Conservation (phyloP, 1,284 basidiomycete genomes). For the Ganoderma lucidum region DNA sequence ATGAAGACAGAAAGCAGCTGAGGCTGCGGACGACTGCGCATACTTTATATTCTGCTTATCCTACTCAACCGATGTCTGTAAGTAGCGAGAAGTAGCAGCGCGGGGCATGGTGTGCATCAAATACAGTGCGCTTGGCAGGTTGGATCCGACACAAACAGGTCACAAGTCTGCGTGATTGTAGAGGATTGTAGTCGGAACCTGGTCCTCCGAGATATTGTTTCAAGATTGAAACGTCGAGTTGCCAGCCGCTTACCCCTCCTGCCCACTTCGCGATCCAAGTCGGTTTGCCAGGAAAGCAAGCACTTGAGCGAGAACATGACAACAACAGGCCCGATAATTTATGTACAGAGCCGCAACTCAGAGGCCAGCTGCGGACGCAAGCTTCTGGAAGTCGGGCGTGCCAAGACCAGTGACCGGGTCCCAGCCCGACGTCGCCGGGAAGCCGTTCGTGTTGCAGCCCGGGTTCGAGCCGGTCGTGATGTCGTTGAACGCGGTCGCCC, state of each 20-base stretch:
- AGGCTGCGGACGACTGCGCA: not conserved
- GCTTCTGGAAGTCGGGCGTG: conserved; percentile 40
- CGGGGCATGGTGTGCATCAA: no score
- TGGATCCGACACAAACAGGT: no score
- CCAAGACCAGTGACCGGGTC: conserved; percentile 45
- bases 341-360: no score
- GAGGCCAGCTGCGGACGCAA: conserved; percentile 22
- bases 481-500: conserved; percentile 49
- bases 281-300: no score
- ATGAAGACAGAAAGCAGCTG: not conserved
- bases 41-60: not conserved
- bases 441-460: conserved; percentile 48
- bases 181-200: not conserved
- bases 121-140: no score
- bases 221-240: not conserved
- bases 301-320: no score
- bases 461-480: conserved; percentile 45
- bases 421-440: conserved; percentile 46
- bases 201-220: not conserved
- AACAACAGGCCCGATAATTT: no score
- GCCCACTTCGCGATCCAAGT: no score
- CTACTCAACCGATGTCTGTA: not conserved
- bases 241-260: no score
- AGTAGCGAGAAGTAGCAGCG: not conserved
- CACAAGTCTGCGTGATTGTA: no score